Base-by-base conservation (phyloP, 306 rosid genomes). In the Boehmeria nivea region DNA sequence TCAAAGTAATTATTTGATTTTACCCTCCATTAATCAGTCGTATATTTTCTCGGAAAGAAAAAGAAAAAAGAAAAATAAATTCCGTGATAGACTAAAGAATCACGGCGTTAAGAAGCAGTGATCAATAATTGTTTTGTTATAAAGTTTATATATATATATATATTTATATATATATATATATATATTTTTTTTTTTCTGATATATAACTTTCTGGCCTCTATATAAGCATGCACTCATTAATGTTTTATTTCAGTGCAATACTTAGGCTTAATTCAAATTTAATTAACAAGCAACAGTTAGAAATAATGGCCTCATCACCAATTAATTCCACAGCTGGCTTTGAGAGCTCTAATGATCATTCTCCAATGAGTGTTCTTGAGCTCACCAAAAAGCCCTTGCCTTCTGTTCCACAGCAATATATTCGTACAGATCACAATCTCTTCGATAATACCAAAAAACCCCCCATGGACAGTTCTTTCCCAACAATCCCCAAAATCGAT, bases 401-500 rank as follows among this genome's bases (percentile, higher is more conserved):
- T 23, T 17, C 46, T 11, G 40, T 69, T 38, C 68, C 67, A 14
- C n/a, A 61, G 42, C 56, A 62, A 7, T 85, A 64, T 48, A 50
- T 82, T 52, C 79, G 81, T 1, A 55, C 66, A 4, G 69, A 83
- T 40, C n/a, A n/a, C 4, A 5, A 40, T 5, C n/a, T n/a, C n/a
- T n/a, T n/a, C 36, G 9, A 31, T 4, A 31, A 31, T 10, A 2
- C 5, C 36, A 31, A 6, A 6, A 2, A 31, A 31, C 45, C 45
- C 17, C 25, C 53, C 48, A 52, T 72, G 64, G 53, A 64, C 83
- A 19, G 23, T 43, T 47, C 70, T 6, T 61, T 56, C 25, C 66
- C 59, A 20, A 36, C 49, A 1, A 70, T 85, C 47, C 95, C 95
- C 18, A 50, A 76, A n/a, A 63, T 89, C 36, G 95, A 89, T 64